Percentiles rank a stretch among this genome's conserved stretches.
These are phyloP conservation scores for Penicillium canariense DNA, from an alignment of 495 filamentous ascomycete genomes.

Conservation along the genomic window DNA sequence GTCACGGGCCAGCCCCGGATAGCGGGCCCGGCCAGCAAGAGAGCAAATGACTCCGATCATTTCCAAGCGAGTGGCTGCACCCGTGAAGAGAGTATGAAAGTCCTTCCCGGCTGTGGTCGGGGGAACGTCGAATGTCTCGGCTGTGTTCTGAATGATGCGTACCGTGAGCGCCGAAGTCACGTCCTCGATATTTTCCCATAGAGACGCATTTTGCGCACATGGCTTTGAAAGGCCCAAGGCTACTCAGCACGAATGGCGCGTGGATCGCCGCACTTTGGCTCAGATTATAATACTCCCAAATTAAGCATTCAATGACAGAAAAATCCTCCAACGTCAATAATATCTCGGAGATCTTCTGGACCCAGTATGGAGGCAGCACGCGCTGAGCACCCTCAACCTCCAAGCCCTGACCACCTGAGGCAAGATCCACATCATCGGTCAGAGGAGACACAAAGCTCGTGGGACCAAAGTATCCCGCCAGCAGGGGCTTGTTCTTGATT, in stretches of 20 bases:
- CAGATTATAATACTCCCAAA: slow-evolving; percentile 28
- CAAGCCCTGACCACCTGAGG: slow-evolving; percentile 8
- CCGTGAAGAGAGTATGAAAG: slow-evolving; percentile 29
- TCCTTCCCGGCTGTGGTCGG: slow-evolving; percentile 11
- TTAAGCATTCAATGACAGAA: slow-evolving; percentile 15
- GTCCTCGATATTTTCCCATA: background rate
- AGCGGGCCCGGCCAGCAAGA: slow-evolving; percentile 28
- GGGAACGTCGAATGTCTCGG: slow-evolving; percentile 19
- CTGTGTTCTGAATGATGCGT: slow-evolving; percentile 29
- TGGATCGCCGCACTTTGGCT: slow-evolving; percentile 27
- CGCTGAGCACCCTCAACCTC: slow-evolving; percentile 4
- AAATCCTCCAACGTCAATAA: slow-evolving; percentile 23
- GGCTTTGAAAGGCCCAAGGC: slow-evolving; percentile 6
- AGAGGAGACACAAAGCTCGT: slow-evolving; percentile 32
- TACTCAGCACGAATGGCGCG: slow-evolving; percentile 24
- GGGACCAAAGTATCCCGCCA: slow-evolving; percentile 33
- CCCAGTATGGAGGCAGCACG: slow-evolving; percentile 27
- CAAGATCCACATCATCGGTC: slow-evolving; percentile 18
- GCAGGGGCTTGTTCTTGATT: slow-evolving; percentile 11
- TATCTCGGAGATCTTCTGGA: slow-evolving; percentile 22
- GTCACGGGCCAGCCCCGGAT: slow-evolving; percentile 23
- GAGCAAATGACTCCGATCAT: slow-evolving; percentile 30
- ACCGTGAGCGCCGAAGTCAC: background rate
- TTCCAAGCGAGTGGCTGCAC: slow-evolving; percentile 26
- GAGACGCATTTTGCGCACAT: background rate